A percentile compares a stretch with the other conserved stretches of the same genome.
phyloP scores from a whole-genome alignment of 2,329 filamentous ascomycete genomes.

The Penicillium olsonii region DNA sequence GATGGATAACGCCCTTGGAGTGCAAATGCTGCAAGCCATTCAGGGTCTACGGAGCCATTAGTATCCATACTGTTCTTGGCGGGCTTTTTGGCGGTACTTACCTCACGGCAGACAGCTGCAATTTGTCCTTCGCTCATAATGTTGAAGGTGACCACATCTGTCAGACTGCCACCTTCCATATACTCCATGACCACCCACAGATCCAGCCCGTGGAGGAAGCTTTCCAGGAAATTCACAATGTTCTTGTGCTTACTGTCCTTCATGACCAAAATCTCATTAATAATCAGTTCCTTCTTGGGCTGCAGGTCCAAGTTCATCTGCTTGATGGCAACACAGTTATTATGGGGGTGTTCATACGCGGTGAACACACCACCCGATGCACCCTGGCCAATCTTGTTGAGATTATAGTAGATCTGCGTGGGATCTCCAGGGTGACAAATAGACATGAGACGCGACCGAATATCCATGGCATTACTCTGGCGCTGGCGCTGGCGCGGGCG shows the following conservation, averaged over 20 bases:
- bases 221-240: conserved; percentile 99
- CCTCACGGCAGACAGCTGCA: conserved; percentile 88
- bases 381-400: conserved; percentile 96
- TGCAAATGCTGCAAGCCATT: conserved; percentile 92
- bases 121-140: conserved; percentile 99
- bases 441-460: conserved; percentile 77
- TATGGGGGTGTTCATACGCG: conserved; percentile 79
- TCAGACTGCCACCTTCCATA: conserved; percentile 97
- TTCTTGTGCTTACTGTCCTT: conserved; percentile 98
- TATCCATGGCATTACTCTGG: conserved; percentile 78
- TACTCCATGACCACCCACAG: conserved; percentile 99
- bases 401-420: conserved; percentile 78
- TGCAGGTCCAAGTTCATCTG: conserved; percentile 99
- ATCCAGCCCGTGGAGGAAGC: conserved; percentile 84
- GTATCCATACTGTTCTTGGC: not conserved
- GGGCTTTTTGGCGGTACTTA: conserved; percentile 33
- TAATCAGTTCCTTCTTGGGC: conserved; percentile 97
- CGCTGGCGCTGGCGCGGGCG: conserved; percentile 76
- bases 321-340: conserved; percentile 94
- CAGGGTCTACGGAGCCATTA: conserved; percentile 61
- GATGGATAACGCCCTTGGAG: conserved; percentile 96
- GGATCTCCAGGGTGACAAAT: conserved; percentile 93
- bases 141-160: conserved; percentile 98
- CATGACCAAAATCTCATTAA: conserved; percentile 99
- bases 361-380: conserved; percentile 95